Base-by-base conservation (phyloP, 768 basidiomycete species). In the Mycena indigotica region DNA sequence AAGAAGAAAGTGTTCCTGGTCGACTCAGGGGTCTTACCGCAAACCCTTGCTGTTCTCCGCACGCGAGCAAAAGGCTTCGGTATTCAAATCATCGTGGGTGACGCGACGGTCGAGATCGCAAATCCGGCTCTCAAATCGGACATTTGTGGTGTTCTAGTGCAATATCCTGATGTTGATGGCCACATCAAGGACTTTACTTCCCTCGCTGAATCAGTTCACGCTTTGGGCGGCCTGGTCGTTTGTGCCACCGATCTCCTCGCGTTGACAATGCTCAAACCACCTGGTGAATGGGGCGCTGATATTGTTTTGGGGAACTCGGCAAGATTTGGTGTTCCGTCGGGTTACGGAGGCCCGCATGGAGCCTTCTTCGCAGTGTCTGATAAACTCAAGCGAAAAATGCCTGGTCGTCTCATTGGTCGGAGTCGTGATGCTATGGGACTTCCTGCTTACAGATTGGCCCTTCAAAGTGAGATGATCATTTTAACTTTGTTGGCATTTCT, bases 241-340 rank as follows among this genome's bases (percentile, higher is more conserved):
- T 91, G 88, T 64, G 93, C 93, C 16, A 93, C 93, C 12, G 96
- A 99, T 74, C 82, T 99, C 52, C 81, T 99, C 38, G 93, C 96
- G 1, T 78, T 98, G 70, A 93, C 95, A 2, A 81, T 94, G 80
- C 80, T 99, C 57, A 93, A 91, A 65, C 93, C 96, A 26, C 96
- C 96, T 15, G 96, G 97, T 55, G 97, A 98, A 79, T 98, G 96
- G 94, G 96, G 96, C 50, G 95, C 95, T 28, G 96, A 99, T 71
- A 85, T 98, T 62, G 95, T 93, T 6, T 78, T 96, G 44, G 97
- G 97, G 35, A 98, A 96, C 71, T 93, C 94, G 16, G 96, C 91
- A 28, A 86, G 97, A 17, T 99, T 99, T 67, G 97, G 97, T 68
- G 96, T 99, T 16, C 95, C 96, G 19, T 84, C 88, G 44, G 96